phyloP scores from a whole-genome alignment of 257 asterid genomes.

The Solanum tarijense region DNA sequence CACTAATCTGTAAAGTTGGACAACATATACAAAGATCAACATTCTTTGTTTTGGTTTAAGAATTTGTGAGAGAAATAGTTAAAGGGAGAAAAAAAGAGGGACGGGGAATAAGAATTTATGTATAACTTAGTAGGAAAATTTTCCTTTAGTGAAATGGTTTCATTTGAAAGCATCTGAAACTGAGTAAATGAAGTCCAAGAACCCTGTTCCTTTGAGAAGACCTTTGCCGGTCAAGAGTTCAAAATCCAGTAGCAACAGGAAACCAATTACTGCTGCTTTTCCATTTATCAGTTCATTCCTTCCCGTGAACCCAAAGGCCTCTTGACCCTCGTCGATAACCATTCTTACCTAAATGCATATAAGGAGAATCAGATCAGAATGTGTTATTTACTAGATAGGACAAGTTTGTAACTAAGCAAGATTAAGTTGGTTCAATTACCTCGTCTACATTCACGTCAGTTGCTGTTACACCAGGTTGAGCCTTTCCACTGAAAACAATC shows the following conservation, averaged over 20 bases:
- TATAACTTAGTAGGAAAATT: not conserved
- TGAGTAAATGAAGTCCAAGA: slow-evolving; percentile 91
- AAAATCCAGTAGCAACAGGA: slow-evolving; percentile 77
- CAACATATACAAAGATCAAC: not conserved
- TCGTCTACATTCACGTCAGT: slow-evolving; percentile 79
- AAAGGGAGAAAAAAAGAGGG: not conserved
- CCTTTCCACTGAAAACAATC: slow-evolving; percentile 94
- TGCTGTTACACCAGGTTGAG: slow-evolving; percentile 88
- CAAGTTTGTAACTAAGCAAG: not conserved
- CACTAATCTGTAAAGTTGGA: not conserved
- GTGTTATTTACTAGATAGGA: not conserved
- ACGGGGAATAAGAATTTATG: not conserved
- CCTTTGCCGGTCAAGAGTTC: slow-evolving; percentile 93
- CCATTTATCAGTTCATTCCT: slow-evolving; percentile 84
- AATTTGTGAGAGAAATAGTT: not conserved
- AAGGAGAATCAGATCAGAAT: not conserved
- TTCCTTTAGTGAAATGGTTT: not conserved
- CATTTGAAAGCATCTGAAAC: slow-evolving; percentile 44
- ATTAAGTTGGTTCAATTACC: slow-evolving; percentile 29
- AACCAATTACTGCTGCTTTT: slow-evolving; percentile 80
- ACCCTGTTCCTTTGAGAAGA: slow-evolving; percentile 85
- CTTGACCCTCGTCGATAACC: slow-evolving; percentile 59
- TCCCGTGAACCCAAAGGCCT: slow-evolving; percentile 69
- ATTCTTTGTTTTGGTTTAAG: not conserved
- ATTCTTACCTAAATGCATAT: slow-evolving; percentile 51